Evolutionary conservation across 305 asterid genomes (phyloP).

Genomic region (Fraxinus angustifolia): DNA sequence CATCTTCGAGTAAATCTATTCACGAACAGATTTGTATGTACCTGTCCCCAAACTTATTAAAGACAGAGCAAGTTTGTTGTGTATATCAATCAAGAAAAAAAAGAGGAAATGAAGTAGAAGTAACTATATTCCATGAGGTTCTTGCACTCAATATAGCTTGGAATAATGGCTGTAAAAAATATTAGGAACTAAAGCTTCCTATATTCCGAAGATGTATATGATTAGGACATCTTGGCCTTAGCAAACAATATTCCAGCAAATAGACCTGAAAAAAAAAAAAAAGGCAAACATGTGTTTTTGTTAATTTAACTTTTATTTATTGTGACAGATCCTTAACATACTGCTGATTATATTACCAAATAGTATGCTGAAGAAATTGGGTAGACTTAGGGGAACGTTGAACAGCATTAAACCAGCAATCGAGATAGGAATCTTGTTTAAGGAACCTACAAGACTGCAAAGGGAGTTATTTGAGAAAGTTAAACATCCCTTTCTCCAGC

Average conservation of each 20-base stretch:
- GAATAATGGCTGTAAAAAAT: neutral
- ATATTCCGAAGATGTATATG: neutral
- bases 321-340: neutral
- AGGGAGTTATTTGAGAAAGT: neutral
- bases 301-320: neutral
- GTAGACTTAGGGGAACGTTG: conserved; percentile 39
- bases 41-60: neutral
- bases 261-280: conserved; percentile 30
- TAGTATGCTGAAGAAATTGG: conserved; percentile 43
- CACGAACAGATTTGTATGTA: neutral
- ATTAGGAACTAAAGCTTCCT: neutral
- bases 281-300: neutral
- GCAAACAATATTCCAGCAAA: conserved; percentile 49
- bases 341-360: conserved; percentile 30
- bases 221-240: conserved; percentile 43
- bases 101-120: neutral
- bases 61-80: neutral
- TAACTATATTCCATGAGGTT: neutral
- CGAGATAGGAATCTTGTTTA: conserved; percentile 44
- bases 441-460: conserved; percentile 47
- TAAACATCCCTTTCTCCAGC: neutral
- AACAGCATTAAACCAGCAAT: conserved; percentile 38
- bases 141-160: neutral
- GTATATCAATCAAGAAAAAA: neutral
- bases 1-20: neutral